Base-by-base conservation (phyloP, 257 asterid species). In the Leonotis leonurus region DNA sequence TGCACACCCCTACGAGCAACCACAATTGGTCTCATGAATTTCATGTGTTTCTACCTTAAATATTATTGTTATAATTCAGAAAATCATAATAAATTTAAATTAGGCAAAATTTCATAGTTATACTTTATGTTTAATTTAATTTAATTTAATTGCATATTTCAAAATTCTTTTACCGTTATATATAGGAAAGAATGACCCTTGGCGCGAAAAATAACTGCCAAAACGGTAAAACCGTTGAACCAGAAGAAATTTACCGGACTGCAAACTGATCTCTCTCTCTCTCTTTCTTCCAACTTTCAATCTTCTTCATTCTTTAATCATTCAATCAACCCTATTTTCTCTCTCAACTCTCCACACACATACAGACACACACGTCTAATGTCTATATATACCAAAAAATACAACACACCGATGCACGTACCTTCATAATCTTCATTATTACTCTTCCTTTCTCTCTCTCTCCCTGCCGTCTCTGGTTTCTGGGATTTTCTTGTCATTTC, bases 381-480 rank as follows among this genome's bases (percentile, higher is more conserved):
- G 32, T 58, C 59, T 11, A 56, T 6, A 22, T 48, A 62, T 56
- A 29, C 25, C 22, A 21, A 5, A 13, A 7, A 16, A 60, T 55
- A 16, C 25, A 13, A 60, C 64, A 53, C 68, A 53, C 20, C 16
- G 30, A 12, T 30, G 30, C 74, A 66, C 74, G 65, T 75, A n/a
- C n/a, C n/a, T n/a, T n/a, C n/a, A n/a, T n/a, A n/a, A n/a, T n/a
- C n/a, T n/a, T 62, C 74, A 44, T 62, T 25, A 21, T 46, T 6
- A 24, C 10, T 33, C 14, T 17, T 53, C 21, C 27, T n/a, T 8
- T 6, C 24, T 61, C 14, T 40, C 16, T 26, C 44, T 29, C 63
- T 67, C 67, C 78, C 71, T 69, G 61, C 60, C 54, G 43, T 70
- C 69, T 70, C 74, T 69, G 78, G 74, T 72, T 79, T 76, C 77